Evolutionary conservation across 805 yeast species (phyloP), one percentile per base, ranked within the genome.

Genomic region (Wickerhamomyces sydowiorum): DNA sequence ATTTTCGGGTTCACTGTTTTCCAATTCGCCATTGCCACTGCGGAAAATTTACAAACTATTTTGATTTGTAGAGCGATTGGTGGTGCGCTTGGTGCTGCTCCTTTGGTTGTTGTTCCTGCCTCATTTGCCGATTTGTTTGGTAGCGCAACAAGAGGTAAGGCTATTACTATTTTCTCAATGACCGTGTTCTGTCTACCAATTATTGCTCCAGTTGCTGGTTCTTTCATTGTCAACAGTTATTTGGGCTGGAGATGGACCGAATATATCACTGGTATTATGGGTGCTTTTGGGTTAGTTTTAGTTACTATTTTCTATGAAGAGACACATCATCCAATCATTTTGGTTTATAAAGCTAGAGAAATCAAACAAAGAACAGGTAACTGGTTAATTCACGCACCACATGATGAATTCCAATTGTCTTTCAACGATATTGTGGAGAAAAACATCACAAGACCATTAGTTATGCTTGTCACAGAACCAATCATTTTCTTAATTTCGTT

Each of bases 211-310:
- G 78, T 89, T 44, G 75, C 77, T 37, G 86, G 90, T 45, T 81
- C 82, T 0, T 86, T 81, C 60, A 78, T 82, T 35, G 73, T 70
- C n/a, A 73, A 78, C 42, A 54, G 65, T 10, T 67, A 72, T 42
- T 66, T 88, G 34, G 86, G 88, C 15, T 86, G 95, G 95, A 71
- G 96, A 57, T 87, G 95, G 95, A 74, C 86, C 12, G 73, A 70
- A 48, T 87, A 86, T 60, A 65, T 86, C 43, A 72, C 81, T 2
- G 91, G 86, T 47, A 78, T 85, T 42, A 60, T 82, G 59, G 73
- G 74, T 17, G 64, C 70, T 3, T 60, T 73, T 5, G 67, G 75
- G 12, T 51, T 67, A 1, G 54, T 72, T 1, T 44, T 65, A 13
- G 58, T 69, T 17, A 43, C 67, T 0, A 50, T 83, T n/a, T 67